A percentile compares a stretch with the other conserved stretches of the same genome.
phyloP scores from a whole-genome alignment of 352 stramenopile species.

The Pythium volutum region DNA sequence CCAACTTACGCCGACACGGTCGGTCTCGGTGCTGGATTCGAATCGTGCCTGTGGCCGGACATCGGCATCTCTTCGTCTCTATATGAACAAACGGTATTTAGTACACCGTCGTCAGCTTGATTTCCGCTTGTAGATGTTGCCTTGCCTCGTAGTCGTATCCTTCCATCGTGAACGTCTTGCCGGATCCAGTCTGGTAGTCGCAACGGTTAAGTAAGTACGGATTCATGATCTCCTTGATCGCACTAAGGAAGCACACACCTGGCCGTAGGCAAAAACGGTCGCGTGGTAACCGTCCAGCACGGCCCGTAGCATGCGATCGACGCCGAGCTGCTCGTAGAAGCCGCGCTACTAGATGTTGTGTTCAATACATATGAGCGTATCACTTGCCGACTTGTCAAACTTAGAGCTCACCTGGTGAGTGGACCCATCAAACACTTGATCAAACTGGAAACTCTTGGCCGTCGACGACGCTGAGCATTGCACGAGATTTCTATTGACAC shows the following conservation, averaged over 20 bases:
- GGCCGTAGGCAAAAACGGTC: conserved; percentile 56
- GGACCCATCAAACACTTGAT: conserved; percentile 44
- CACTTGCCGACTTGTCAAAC: too few relatives aligned
- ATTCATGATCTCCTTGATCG: too few relatives aligned
- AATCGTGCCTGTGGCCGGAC: conserved; percentile 19
- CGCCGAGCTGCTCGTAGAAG: conserved; percentile 40
- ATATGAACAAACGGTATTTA: not conserved
- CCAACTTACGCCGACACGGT: conserved; percentile 34
- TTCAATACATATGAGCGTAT: too few relatives aligned
- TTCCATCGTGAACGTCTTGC: conserved; percentile 66
- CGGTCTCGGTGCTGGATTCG: conserved; percentile 1
- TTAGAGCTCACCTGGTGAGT: conserved; percentile 30
- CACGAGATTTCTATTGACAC: conserved; percentile 25
- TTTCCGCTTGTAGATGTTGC: not conserved
- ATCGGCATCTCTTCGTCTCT: conserved; percentile 6
- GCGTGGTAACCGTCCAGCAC: conserved; percentile 44
- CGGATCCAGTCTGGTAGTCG: conserved; percentile 39
- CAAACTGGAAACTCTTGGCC: conserved; percentile 44
- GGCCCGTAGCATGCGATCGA: conserved; percentile 32
- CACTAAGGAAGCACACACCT: conserved; percentile 29
- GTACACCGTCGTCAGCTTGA: not conserved
- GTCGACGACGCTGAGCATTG: conserved; percentile 22
- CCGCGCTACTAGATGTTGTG: conserved; percentile 27
- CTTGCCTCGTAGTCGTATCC: conserved; percentile 55
- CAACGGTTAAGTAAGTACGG: too few relatives aligned